Evolutionary conservation across 208 protist genomes (phyloP).

Genomic region (Crithidia fasciculata): DNA sequence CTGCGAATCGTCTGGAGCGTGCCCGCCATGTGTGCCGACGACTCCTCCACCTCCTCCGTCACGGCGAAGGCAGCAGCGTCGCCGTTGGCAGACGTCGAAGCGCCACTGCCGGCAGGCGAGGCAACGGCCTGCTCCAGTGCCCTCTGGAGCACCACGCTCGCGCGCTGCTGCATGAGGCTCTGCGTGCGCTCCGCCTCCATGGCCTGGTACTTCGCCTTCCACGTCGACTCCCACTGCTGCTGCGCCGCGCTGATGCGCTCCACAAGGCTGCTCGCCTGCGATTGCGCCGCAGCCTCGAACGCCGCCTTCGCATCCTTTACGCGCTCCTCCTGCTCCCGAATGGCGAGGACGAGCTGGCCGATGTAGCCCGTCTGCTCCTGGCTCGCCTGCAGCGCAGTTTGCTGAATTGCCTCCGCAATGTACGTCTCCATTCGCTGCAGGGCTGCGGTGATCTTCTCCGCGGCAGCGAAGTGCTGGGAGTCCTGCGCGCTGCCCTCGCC

Average conservation of each 20-base stretch:
- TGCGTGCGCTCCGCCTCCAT: constrained; percentile 54
- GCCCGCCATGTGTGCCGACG: constrained; percentile 16
- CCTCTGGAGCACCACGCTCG: constrained; percentile 50
- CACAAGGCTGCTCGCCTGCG: constrained; percentile 55
- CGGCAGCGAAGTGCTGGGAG: constrained; percentile 26
- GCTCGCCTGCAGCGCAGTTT: constrained; percentile 36
- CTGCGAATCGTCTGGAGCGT: constrained; percentile 34
- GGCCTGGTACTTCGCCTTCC: constrained; percentile 49
- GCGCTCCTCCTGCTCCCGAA: constrained; percentile 68
- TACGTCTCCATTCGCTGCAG: constrained; percentile 53
- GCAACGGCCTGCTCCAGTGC: constrained; percentile 54
- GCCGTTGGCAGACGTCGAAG: not conserved
- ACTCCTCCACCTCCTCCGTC: constrained; percentile 20
- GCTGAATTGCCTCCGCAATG: constrained; percentile 49
- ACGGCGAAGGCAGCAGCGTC: not conserved
- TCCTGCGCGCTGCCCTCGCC: constrained; percentile 12
- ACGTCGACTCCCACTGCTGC: constrained; percentile 63
- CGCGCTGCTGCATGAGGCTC: constrained; percentile 40
- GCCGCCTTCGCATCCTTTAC: constrained; percentile 47
- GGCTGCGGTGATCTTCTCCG: constrained; percentile 27
- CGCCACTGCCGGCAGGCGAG: constrained; percentile 1
- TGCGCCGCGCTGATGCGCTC: constrained; percentile 63
- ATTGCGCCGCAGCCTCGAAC: constrained; percentile 53
- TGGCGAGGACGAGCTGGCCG: constrained; percentile 43
- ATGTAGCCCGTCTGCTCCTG: constrained; percentile 57